Conservation (phyloP, 257 asterid species). For the Perilla frutescens region DNA sequence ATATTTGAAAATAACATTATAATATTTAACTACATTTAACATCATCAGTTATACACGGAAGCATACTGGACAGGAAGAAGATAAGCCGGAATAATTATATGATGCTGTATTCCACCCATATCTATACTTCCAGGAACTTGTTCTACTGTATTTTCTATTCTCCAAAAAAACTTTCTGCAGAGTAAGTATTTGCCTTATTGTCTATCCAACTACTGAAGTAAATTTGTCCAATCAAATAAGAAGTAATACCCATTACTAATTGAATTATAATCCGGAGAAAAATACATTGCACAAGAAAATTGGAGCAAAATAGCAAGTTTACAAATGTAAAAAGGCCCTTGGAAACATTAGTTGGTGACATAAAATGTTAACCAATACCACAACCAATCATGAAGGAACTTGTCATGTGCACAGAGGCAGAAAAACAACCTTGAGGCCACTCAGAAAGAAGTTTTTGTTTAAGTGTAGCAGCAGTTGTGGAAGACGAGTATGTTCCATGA, state of each 20-base stretch:
- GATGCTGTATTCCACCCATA: background rate
- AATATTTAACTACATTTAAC: background rate
- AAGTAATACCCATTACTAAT: background rate
- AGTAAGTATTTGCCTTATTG: background rate
- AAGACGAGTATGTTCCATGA: constrained; percentile 51
- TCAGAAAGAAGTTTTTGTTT: constrained; percentile 53
- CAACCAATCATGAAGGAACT: constrained; percentile 11
- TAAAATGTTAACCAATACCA: background rate
- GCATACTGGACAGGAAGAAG: background rate
- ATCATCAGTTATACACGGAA: background rate
- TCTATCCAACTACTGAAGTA: background rate
- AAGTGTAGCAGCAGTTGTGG: constrained; percentile 48
- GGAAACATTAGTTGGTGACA: background rate
- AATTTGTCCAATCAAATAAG: constrained; percentile 4
- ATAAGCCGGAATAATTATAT: background rate
- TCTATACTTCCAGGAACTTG: background rate
- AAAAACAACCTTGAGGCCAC: constrained; percentile 64
- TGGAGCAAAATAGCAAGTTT: background rate
- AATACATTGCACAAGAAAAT: background rate
- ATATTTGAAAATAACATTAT: constrained; percentile 1
- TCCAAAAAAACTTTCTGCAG: no score
- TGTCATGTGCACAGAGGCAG: constrained; percentile 1
- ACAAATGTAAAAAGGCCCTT: background rate
- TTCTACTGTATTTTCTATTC: no score
- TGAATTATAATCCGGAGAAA: constrained; percentile 2